phyloP scores from a whole-genome alignment of 129 eudicot species.

The Smallanthus sonchifolius region DNA sequence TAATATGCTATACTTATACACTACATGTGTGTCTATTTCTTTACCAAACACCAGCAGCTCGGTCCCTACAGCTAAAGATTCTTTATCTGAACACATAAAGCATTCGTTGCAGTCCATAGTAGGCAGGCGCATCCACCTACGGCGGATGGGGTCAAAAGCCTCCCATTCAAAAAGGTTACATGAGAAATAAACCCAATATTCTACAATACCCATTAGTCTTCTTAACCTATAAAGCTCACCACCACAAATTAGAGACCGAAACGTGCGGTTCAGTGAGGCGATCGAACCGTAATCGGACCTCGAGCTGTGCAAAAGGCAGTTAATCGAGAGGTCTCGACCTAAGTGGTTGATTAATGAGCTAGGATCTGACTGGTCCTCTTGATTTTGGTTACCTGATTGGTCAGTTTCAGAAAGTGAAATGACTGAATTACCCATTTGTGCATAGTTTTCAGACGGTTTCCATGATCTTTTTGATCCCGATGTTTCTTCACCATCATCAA shows the following conservation, averaged over 20 bases:
- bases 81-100: conserved; percentile 76
- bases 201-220: conserved; percentile 47
- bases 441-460: conserved; percentile 17
- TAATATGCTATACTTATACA: conserved; percentile 61
- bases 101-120: conserved; percentile 59
- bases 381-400: conserved; percentile 20
- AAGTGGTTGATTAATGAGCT: conserved; percentile 48
- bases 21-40: conserved; percentile 50
- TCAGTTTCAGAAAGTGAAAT: conserved; percentile 23
- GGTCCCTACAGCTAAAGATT: conserved; percentile 79
- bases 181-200: conserved; percentile 79
- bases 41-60: conserved; percentile 76
- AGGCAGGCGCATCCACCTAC: conserved; percentile 69
- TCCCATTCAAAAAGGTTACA: conserved; percentile 76
- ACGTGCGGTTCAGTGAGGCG: conserved; percentile 46
- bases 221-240: conserved; percentile 56
- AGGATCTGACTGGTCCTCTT: conserved; percentile 37
- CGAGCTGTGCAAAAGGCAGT: conserved; percentile 54
- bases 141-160: conserved; percentile 64
- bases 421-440: neutral
- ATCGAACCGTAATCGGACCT: conserved; percentile 60
- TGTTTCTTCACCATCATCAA: conserved; percentile 33
- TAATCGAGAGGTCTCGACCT: conserved; percentile 53
- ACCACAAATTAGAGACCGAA: conserved; percentile 43
- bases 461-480: conserved; percentile 22